Evolutionary conservation across 768 basidiomycete genomes (phyloP).

Genomic region (Harrya chromipes): DNA sequence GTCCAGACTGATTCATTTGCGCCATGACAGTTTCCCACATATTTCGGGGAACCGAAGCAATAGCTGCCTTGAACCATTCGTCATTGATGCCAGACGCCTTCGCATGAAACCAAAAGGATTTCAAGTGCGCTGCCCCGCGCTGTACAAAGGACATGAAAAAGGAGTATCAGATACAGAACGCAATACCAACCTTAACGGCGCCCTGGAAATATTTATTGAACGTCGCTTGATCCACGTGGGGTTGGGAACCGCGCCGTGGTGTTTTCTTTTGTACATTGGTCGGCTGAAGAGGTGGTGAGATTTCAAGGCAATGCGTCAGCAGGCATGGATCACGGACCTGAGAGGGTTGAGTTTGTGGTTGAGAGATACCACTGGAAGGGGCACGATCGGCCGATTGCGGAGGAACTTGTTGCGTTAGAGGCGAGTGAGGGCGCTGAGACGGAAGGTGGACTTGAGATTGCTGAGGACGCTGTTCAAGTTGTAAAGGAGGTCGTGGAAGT

Average conservation of each 20-base stretch:
- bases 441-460: background rate
- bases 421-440: conserved; percentile 6
- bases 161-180: background rate
- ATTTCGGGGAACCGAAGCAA: conserved; percentile 16
- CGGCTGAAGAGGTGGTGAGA: conserved; percentile 1
- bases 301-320: background rate
- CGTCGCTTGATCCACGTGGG: conserved; percentile 6
- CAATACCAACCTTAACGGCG: conserved; percentile 18
- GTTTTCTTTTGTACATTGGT: conserved; percentile 6
- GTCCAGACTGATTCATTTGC: conserved; percentile 2
- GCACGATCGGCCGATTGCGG: background rate
- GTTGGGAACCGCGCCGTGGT: background rate
- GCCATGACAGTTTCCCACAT: conserved; percentile 10
- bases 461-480: background rate
- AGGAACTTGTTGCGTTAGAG: background rate
- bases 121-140: conserved; percentile 14
- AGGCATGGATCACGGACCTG: background rate
- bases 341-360: background rate
- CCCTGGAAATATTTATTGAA: conserved; percentile 24
- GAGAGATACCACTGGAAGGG: background rate
- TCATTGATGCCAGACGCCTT: conserved; percentile 14
- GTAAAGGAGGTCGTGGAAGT: background rate
- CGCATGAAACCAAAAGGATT: conserved; percentile 14
- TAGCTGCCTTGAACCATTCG: conserved; percentile 19
- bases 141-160: conserved; percentile 9